phyloP scores from a whole-genome alignment of 176 grass and related monocot species.

The Zea luxurians region DNA sequence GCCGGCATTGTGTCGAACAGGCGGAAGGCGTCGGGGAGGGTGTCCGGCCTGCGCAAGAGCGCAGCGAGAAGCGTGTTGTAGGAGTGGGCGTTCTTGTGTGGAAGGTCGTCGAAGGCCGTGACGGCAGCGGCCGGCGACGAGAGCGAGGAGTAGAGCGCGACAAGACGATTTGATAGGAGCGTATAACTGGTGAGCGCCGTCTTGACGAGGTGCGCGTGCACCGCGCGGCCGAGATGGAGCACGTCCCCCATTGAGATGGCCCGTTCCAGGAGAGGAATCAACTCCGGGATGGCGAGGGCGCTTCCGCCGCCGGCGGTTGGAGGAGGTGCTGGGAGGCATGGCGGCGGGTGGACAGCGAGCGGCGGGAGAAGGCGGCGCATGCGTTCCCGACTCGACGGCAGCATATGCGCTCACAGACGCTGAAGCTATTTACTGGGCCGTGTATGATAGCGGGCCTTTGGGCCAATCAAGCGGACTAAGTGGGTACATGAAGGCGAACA shows the following conservation, averaged over 20 bases:
- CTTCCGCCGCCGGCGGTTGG: not conserved
- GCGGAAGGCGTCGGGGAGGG: conserved; percentile 36
- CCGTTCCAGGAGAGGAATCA: conserved; percentile 44
- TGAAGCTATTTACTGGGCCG: not conserved
- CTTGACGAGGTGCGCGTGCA: conserved; percentile 55
- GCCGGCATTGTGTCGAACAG: conserved; percentile 53
- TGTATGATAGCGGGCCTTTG: not conserved
- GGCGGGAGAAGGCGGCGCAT: conserved; percentile 33
- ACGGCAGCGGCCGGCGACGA: conserved; percentile 21
- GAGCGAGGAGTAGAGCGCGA: conserved; percentile 46
- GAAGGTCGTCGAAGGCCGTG: conserved; percentile 46
- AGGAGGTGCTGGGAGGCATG: conserved; percentile 4
- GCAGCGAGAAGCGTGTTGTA: conserved; percentile 61
- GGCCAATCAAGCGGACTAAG: conserved; percentile 1
- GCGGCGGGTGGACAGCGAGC: conserved; percentile 9
- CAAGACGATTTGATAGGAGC: conserved; percentile 67
- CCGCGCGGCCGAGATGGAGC: conserved; percentile 37
- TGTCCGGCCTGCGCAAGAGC: not conserved
- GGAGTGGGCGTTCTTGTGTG: conserved; percentile 54
- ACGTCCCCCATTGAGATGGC: conserved; percentile 43
- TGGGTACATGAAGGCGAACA: not conserved
- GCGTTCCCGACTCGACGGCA: not conserved
- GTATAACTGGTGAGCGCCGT: conserved; percentile 58
- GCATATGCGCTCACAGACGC: not conserved
- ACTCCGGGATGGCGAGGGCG: conserved; percentile 1